Conservation (phyloP, 176 grass and related monocot species). For the Avena sativa region DNA sequence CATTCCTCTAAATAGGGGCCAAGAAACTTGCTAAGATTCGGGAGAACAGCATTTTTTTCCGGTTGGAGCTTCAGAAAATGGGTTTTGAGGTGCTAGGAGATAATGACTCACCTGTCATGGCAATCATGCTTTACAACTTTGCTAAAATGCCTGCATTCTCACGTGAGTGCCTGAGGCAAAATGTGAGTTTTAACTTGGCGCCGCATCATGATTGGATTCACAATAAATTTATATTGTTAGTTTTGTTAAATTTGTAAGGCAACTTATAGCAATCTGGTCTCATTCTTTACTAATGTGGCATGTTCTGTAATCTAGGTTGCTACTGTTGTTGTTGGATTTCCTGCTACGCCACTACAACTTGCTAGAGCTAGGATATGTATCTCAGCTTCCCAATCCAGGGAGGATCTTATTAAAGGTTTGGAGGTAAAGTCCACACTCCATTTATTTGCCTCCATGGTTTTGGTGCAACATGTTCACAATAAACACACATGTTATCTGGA, state of each 20-base stretch:
- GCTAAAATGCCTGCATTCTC: conserved; percentile 97
- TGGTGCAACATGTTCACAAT: conserved; percentile 13
- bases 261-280: background rate
- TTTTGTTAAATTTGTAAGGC: no score
- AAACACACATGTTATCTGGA: background rate
- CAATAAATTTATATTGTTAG: no score
- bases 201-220: no score
- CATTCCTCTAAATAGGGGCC: conserved; percentile 59
- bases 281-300: conserved; percentile 21
- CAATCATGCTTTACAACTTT: conserved; percentile 95
- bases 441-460: conserved; percentile 26
- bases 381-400: conserved; percentile 80
- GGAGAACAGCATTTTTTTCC: conserved; percentile 91
- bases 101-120: conserved; percentile 87
- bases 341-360: conserved; percentile 82
- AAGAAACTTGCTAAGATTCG: conserved; percentile 79
- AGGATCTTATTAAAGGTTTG: conserved; percentile 87
- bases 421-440: conserved; percentile 57
- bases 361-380: conserved; percentile 96
- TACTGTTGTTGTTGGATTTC: conserved; percentile 86
- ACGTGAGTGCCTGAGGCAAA: conserved; percentile 77
- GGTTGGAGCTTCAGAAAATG: conserved; percentile 86
- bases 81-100: conserved; percentile 94
- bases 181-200: conserved; percentile 49
- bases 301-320: conserved; percentile 67